A percentile compares a stretch with the other conserved stretches of the same genome.
Conservation (phyloP, 805 yeast genomes). For the Zygoascus tannicola region DNA sequence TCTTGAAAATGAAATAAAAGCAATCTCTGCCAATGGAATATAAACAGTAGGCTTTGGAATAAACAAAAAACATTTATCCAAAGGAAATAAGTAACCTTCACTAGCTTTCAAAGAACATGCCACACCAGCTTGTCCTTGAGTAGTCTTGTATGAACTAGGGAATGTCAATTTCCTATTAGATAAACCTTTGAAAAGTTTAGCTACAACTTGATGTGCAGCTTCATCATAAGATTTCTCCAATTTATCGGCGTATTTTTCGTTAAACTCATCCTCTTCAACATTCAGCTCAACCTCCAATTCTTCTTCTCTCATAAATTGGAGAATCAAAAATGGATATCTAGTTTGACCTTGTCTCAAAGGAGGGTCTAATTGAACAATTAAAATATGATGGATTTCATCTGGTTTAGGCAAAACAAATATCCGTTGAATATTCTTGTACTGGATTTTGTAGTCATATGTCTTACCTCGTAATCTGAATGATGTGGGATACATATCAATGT, state of each 20-base stretch:
- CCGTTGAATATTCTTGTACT: constrained; percentile 80
- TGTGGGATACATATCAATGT: constrained; percentile 82
- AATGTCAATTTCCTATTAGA: constrained; percentile 76
- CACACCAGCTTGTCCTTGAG: constrained; percentile 74
- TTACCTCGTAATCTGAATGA: constrained; percentile 91
- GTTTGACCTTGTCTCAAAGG: constrained; percentile 98
- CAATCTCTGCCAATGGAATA: constrained; percentile 77
- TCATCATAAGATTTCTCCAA: constrained; percentile 69
- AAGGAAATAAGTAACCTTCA: constrained; percentile 88
- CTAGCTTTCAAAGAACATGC: constrained; percentile 89
- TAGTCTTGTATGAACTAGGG: constrained; percentile 74
- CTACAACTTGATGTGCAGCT: constrained; percentile 75
- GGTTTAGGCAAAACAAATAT: constrained; percentile 89
- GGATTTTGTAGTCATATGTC: constrained; percentile 94
- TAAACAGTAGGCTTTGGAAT: constrained; percentile 90
- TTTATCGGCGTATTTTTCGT: constrained; percentile 62
- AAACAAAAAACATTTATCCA: constrained; percentile 83
- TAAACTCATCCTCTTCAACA: constrained; percentile 72
- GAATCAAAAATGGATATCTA: constrained; percentile 80
- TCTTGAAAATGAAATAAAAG: constrained; percentile 73
- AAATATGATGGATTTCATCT: constrained; percentile 81
- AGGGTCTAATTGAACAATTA: constrained; percentile 88
- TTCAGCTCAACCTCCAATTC: constrained; percentile 86
- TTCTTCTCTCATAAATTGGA: constrained; percentile 86
- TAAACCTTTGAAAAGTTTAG: constrained; percentile 82